Percentiles rank a stretch among this genome's conserved stretches.
Evolutionary conservation across 2,329 filamentous ascomycete species (phyloP).

Genomic region (Aspergillus aculeatus): DNA sequence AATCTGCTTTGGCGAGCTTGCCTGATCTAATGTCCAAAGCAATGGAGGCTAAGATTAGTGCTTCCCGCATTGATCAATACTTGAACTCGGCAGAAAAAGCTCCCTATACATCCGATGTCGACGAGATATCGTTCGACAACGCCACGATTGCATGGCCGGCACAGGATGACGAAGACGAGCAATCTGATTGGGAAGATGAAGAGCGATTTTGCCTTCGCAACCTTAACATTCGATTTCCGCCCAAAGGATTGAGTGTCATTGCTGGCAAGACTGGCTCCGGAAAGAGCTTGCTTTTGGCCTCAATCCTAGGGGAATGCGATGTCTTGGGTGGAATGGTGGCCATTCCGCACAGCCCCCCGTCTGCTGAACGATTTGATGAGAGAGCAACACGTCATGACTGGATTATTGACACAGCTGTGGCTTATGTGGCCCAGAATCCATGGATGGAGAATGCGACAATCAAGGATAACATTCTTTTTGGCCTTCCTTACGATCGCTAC

Average conservation of each 20-base stretch:
- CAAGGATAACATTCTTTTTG: constrained; percentile 75
- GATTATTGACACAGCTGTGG: constrained; percentile 68
- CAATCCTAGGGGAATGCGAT: constrained; percentile 73
- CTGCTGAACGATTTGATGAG: constrained; percentile 61
- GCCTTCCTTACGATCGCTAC: constrained; percentile 65
- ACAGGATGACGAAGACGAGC: constrained; percentile 51
- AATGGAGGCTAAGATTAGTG: constrained; percentile 71
- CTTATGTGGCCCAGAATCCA: constrained; percentile 75
- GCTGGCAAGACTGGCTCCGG: constrained; percentile 75
- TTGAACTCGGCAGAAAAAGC: constrained; percentile 66
- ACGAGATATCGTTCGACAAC: constrained; percentile 63
- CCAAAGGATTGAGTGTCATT: constrained; percentile 70
- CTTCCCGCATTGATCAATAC: constrained; percentile 70
- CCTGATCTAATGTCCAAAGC: constrained; percentile 70
- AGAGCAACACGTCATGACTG: constrained; percentile 64
- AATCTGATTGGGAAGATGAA: constrained; percentile 37
- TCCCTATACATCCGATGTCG: constrained; percentile 51
- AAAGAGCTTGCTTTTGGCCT: constrained; percentile 70
- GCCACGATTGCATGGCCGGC: constrained; percentile 73
- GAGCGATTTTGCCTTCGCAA: constrained; percentile 61
- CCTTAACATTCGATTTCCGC: constrained; percentile 66
- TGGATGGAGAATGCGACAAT: constrained; percentile 85
- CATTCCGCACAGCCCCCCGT: constrained; percentile 48
- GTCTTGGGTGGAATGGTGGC: constrained; percentile 62
- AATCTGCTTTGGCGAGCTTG: constrained; percentile 67